These are phyloP conservation scores for Penicillium sp. DNA, from an alignment of 2,329 filamentous ascomycete genomes.

Conservation along the genomic window DNA sequence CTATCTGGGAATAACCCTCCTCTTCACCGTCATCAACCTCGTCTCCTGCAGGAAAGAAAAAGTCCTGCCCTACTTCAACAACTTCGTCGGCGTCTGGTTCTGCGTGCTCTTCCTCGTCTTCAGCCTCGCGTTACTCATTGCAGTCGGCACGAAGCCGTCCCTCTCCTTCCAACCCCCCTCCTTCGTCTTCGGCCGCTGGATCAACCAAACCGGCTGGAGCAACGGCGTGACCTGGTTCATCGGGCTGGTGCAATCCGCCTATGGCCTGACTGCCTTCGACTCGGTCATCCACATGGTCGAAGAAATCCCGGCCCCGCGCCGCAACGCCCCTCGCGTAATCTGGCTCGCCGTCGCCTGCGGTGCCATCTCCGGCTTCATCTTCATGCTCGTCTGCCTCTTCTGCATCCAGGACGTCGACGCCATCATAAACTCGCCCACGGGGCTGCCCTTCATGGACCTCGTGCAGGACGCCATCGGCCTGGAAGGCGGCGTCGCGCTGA, in stretches of 20 bases:
- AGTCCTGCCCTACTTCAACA: conserved; percentile 52
- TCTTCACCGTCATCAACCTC: conserved; percentile 50
- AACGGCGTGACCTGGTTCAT: conserved; percentile 57
- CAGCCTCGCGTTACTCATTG: conserved; percentile 50
- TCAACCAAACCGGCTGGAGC: conserved; percentile 51
- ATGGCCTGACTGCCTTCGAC: conserved; percentile 56
- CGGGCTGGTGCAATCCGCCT: conserved; percentile 55
- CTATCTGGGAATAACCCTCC: conserved; percentile 49
- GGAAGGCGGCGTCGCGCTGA: conserved; percentile 45
- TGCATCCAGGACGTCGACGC: conserved; percentile 48
- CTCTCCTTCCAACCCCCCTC: conserved; percentile 47
- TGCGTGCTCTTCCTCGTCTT: conserved; percentile 51
- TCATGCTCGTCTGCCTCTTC: conserved; percentile 55
- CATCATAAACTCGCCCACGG: conserved; percentile 44
- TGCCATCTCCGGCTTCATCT: conserved; percentile 51
- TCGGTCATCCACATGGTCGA: conserved; percentile 55
- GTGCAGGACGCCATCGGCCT: conserved; percentile 54
- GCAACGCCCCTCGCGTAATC: conserved; percentile 50
- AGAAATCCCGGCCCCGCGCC: conserved; percentile 45
- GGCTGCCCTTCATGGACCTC: conserved; percentile 58
- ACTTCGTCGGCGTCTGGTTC: conserved; percentile 54
- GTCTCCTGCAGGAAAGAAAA: conserved; percentile 50
- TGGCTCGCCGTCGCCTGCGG: conserved; percentile 50
- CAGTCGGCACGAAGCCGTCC: conserved; percentile 44
- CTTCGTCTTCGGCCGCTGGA: conserved; percentile 54